A percentile compares a stretch with the other conserved stretches of the same genome.
phyloP scores from a whole-genome alignment of 1,284 basidiomycete species.

The Puccinia horiana region DNA sequence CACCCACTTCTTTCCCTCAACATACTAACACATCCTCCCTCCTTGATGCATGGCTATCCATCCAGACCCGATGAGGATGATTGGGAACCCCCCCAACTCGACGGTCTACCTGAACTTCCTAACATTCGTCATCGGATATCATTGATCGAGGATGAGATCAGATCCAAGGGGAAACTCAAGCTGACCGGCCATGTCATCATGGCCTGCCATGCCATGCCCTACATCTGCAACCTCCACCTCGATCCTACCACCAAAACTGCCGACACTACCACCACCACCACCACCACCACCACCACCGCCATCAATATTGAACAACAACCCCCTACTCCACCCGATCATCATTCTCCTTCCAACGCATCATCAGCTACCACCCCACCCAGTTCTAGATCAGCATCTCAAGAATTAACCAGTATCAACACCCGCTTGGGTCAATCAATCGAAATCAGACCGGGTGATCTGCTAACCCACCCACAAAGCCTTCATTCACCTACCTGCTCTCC shows the following conservation, averaged over 20 bases:
- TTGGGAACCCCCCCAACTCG: conserved; percentile 48
- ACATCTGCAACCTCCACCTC: conserved; percentile 36
- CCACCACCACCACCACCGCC: neutral
- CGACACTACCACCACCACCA: neutral
- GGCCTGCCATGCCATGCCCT: conserved; percentile 49
- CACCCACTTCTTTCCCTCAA: neutral
- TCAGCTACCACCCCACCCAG: conserved; percentile 9
- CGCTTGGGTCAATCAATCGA: conserved; percentile 13
- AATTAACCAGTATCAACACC: neutral
- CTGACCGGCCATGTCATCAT: conserved; percentile 49
- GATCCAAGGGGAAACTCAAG: conserved; percentile 45
- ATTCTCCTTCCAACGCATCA: neutral
- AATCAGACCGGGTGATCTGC: conserved; percentile 37
- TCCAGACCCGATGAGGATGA: conserved; percentile 48
- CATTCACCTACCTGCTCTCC: conserved; percentile 26
- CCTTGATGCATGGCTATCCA: conserved; percentile 3
- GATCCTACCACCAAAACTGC: neutral
- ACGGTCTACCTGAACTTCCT: conserved; percentile 42
- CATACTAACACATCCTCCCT: neutral
- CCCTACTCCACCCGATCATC: neutral
- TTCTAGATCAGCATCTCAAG: neutral
- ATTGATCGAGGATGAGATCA: conserved; percentile 41
- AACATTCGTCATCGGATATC: conserved; percentile 33
- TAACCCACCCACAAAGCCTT: conserved; percentile 34
- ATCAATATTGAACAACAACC: neutral